Conservation (phyloP, 192 early-diverging fungal species). For the Allomyces macrogynus region DNA sequence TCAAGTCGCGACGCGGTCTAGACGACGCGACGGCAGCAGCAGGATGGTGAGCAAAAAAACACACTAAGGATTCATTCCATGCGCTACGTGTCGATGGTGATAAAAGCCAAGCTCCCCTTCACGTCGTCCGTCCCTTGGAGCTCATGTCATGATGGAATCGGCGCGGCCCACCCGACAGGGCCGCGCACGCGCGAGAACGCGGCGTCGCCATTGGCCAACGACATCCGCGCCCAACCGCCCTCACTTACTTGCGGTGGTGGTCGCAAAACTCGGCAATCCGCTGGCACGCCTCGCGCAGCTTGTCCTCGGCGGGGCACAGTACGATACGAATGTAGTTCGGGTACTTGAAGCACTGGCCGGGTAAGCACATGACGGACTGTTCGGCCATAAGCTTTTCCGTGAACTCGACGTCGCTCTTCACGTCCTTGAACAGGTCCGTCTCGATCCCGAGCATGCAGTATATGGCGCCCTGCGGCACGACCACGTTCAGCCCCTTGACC, state of each 20-base stretch:
- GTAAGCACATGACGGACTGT: conserved; percentile 64
- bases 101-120: no score
- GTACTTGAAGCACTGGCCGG: conserved; percentile 67
- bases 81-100: no score
- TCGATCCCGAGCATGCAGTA: conserved; percentile 73
- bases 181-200: no score
- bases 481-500: conserved; percentile 49
- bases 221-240: no score
- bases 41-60: no score
- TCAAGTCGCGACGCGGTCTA: no score
- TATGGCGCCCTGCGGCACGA: conserved; percentile 80
- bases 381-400: conserved; percentile 59
- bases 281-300: conserved; percentile 44
- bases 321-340: conserved; percentile 61
- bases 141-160: no score
- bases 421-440: conserved; percentile 41
- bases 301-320: conserved; percentile 55
- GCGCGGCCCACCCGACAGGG: no score
- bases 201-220: no score
- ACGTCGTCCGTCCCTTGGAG: no score
- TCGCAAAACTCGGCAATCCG: conserved; percentile 63
- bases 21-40: no score
- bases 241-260: conserved; percentile 23
- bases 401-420: conserved; percentile 59
- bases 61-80: no score